Evolutionary conservation across 2,329 filamentous ascomycete genomes (phyloP).

Genomic region (Paracamarosporium sp.): DNA sequence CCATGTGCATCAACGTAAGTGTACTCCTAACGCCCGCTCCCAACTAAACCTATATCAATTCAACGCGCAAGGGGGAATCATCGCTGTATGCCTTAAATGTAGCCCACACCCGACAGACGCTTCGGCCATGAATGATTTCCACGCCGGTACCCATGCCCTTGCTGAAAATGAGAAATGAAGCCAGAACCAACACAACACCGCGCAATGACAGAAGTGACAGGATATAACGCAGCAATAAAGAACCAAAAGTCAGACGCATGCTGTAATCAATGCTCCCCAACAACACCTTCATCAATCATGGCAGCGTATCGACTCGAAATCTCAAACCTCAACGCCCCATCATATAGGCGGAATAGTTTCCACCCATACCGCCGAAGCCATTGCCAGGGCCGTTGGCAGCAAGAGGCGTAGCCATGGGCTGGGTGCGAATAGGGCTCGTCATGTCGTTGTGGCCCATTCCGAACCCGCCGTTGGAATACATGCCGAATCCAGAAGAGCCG

Average conservation of each 20-base stretch:
- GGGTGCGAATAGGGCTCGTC: constrained; percentile 31
- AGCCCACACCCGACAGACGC: constrained; percentile 43
- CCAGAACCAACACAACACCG: constrained; percentile 47
- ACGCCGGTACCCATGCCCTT: constrained; percentile 50
- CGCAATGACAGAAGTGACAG: constrained; percentile 52
- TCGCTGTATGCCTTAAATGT: constrained; percentile 52
- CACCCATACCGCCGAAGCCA: constrained; percentile 38
- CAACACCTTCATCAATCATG: constrained; percentile 47
- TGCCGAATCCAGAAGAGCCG: constrained; percentile 39
- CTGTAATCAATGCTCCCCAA: constrained; percentile 35
- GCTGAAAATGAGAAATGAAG: constrained; percentile 42
- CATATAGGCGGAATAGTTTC: constrained; percentile 47
- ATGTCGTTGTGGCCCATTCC: constrained; percentile 44
- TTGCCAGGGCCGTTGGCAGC: constrained; percentile 39
- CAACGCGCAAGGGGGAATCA: constrained; percentile 53
- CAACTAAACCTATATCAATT: constrained; percentile 35
- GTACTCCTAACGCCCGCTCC: constrained; percentile 35
- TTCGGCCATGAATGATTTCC: constrained; percentile 41
- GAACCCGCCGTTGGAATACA: constrained; percentile 47
- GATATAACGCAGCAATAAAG: constrained; percentile 47
- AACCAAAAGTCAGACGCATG: constrained; percentile 37
- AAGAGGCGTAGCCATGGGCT: constrained; percentile 40
- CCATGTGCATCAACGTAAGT: constrained; percentile 10
- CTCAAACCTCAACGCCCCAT: constrained; percentile 41
- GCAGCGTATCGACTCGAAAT: constrained; percentile 28